Evolutionary conservation across 2,329 filamentous ascomycete species (phyloP).

Genomic region (Zymoseptoria passerinii): DNA sequence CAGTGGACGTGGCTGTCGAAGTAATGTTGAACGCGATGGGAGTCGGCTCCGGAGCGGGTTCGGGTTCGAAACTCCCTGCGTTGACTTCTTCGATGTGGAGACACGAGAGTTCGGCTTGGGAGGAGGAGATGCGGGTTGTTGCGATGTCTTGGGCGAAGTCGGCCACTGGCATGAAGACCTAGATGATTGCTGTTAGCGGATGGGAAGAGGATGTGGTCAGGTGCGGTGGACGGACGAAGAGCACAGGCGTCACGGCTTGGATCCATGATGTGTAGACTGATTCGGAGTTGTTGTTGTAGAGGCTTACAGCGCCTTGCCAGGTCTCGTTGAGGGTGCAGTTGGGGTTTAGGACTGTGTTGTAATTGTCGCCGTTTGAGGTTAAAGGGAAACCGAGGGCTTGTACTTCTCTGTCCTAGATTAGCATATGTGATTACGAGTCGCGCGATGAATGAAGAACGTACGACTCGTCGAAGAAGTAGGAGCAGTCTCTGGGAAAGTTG

Average conservation of each 20-base stretch:
- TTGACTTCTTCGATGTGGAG: conserved; percentile 3
- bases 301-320: conserved; percentile 1
- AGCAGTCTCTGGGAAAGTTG: conserved; percentile 7
- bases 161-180: background rate
- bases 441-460: background rate
- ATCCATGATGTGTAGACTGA: conserved; percentile 4
- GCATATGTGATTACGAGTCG: background rate
- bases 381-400: background rate
- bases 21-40: conserved; percentile 2
- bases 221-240: background rate
- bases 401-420: background rate
- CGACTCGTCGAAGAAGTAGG: conserved; percentile 7
- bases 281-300: conserved; percentile 3
- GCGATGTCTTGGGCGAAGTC: background rate
- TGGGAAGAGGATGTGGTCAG: background rate
- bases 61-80: conserved; percentile 1
- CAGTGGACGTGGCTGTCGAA: background rate
- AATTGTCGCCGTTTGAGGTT: conserved; percentile 3
- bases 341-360: conserved; percentile 2
- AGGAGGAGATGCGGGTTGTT: background rate
- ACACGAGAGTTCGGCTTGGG: conserved; percentile 2
- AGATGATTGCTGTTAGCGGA: background rate
- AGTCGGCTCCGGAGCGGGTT: conserved; percentile 1
- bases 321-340: conserved; percentile 5
- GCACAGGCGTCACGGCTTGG: conserved; percentile 1